Base-by-base conservation (phyloP, 352 stramenopile genomes). In the Globisporangium viniferum region DNA sequence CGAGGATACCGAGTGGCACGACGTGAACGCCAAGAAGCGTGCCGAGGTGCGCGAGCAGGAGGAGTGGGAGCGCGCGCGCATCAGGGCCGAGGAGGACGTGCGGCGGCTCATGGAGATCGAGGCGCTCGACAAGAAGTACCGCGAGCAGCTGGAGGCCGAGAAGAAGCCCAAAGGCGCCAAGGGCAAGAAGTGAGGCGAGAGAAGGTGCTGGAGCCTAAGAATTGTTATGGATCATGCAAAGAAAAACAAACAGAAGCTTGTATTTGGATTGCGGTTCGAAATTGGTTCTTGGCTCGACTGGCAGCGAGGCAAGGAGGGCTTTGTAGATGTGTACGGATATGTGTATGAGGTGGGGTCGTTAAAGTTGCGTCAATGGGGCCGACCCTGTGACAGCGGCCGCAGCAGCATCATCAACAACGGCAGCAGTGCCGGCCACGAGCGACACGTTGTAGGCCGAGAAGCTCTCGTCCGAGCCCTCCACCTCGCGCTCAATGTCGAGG, bases 401-500 rank as follows among this genome's bases (percentile, higher is more conserved):
- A 2, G 35, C 59, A 20, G 67, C 69, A 86, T 87, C 62, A 89
- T 77, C 54, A 83, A 90, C 61, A 95, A 2, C 59, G 20, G 67
- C 33, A 2, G 54, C 20, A 5, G 58, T 31, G 8, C 31, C 57
- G 3, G 77, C 27, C 69, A 88, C 89, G 64, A 89, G 78, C 54
- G 84, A 91, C 63, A 95, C 85, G 36, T 93, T 93, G 73, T 95
- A 93, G 31, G 85, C 87, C 59, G 85, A 93, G 68, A 89, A 89
- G 55, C 72, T 79, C 64, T 91, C 81, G 62, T 92, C 82, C 5
- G 72, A 68, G 63, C 76, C 71, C 18, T 74, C 59, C 20, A 93
- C 66, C 62, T 95, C 85, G 62, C 85, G 82, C 46, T 91, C 75
- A 41, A 91, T 84, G 46, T 88, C 77, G 24, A 95, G 72, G 66